Base-by-base conservation (phyloP, 345 rosid species). In the Acer yangbiense region DNA sequence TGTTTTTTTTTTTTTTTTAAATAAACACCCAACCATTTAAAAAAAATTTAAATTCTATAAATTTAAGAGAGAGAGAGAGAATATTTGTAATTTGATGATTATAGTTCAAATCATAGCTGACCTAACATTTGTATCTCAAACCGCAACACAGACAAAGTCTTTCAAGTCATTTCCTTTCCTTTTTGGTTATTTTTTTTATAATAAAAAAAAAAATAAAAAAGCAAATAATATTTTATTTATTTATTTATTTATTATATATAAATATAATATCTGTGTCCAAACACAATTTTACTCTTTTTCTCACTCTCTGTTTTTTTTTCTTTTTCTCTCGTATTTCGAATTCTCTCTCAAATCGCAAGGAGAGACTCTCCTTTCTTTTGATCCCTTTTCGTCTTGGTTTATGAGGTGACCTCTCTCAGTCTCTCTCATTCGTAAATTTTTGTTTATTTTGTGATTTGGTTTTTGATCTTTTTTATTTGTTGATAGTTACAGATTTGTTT, bases 371-470 rank as follows among this genome's bases (percentile, higher is more conserved):
- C 81, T 64, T 73, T 76, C 78, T 76, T 65, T 80, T 46, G 68
- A 78, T 77, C 54, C 71, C 41, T 21, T 73, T 25, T 81, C 86
- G 44, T 72, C 77, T 81, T 77, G 83, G 88, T 86, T 86, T 86
- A 86, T 86, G 88, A 86, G 88, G 88, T 86, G 54, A n/a, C 20
- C 55, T 71, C 32, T 17, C 41, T 27, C 50, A 46, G 50, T 64
- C 35, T 44, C 55, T 76, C 55, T 10, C 18, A 35, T 9, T 21
- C 27, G 39, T 63, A 4, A 52, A 76, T 35, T 20, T 46, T 71
- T 29, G 25, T 76, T 60, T 27, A 29, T 35, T 46, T 16, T 46
- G 6, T 65, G 29, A 63, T 71, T 9, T 20, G 41, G 21, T 3
- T 43, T 58, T 67, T 69, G 43, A 41, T 60, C 14, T 23, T 68